Evolutionary conservation across 2,329 filamentous ascomycete species (phyloP), one percentile per base, ranked within the genome.

Genomic region (Xylaria sp.): DNA sequence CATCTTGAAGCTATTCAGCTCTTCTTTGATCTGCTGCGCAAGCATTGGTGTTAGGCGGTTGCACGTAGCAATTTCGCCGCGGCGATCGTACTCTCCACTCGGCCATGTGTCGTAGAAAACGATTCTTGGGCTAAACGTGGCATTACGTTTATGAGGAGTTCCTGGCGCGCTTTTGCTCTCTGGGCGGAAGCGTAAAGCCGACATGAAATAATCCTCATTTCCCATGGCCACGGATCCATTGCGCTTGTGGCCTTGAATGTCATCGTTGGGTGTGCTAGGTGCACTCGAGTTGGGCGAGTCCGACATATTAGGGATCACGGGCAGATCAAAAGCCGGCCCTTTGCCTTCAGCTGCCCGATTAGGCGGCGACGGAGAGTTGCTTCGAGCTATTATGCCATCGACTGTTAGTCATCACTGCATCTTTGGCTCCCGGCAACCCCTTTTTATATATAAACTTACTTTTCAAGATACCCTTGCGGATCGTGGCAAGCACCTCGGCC

Each of bases 1-100:
- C 94, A 99, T 99, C 76, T 99, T 99, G 82, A 99, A 99, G 68
- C 88, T 95, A 78, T 99, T 99, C 68, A 99, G 84, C 78, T 99
- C 94, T 78, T 99, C 94, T 78, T 97, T 97, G 78, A 99, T 99
- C 75, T 99, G 94, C 77, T 99, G 94, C 51, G 94, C 94, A 64
- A 99, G 84, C 83, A 97, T 92, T 10, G 94, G 94, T 53, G 94
- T 99, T 67, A 99, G 81, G 66, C 93, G 90, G 73, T 99, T 99
- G 84, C 94, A 99, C 1, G 94, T 99, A 9, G 94, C 92, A 76
- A 97, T 90, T 62, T 99, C 94, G 57, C 94, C 94, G 57, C 94
- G 87, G 63, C 94, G 90, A 74, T 99, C 94, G 71, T 99, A 99
- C 74, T 99, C 94, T 68, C 90, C 89, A 71, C 88, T 91, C 2